Base-by-base conservation (phyloP, 2,329 filamentous ascomycete species). In the Aspergillus fumigatus region DNA sequence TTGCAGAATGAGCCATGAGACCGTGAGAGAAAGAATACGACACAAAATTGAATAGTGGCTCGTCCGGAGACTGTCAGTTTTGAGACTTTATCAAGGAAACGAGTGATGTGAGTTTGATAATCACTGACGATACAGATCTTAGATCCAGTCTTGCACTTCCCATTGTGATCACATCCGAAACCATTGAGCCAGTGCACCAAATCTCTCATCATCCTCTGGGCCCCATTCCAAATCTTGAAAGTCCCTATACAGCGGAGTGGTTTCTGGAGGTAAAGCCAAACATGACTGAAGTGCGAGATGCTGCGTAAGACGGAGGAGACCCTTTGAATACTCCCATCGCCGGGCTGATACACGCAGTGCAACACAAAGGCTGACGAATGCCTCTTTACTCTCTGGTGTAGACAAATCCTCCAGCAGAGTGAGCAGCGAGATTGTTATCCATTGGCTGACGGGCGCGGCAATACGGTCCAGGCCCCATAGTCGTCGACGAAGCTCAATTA, bases 381-480 rank as follows among this genome's bases (percentile, higher is more conserved):
- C 58, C 4, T 48, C 45, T 23, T 55, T 50, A 41, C 55, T 55
- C 3, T 57, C 47, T 4, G 52, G 48, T 9, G 61, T 45, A 3
- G 61, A 48, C 6, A 67, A 56, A 9, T 56, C 56, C 3, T 62
- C 64, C 2, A 67, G 58, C 1, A 67, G 48, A 2, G 61, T 59
- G 49, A 69, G 68, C 8, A 65, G 41, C 2, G 65, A 61, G 8
- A 66, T 57, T 2, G 62, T 61, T 8, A 65, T 48, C 51, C 65
- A 69, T 21, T 70, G 65, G 49, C 65, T 65, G 10, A 62, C 41
- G 11, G 59, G 62, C 43, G 63, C 58, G 1, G 65, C 60, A 25
- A 69, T 65, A 26, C 60, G 57, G 26, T 70, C 64, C 4, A 64
- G 52, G 8, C 63, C 61, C 67, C 68, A 70, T 7, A 57, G 55